Base-by-base conservation (phyloP, 2,329 filamentous ascomycete genomes). In the Pseudogymnoascus pannorum region DNA sequence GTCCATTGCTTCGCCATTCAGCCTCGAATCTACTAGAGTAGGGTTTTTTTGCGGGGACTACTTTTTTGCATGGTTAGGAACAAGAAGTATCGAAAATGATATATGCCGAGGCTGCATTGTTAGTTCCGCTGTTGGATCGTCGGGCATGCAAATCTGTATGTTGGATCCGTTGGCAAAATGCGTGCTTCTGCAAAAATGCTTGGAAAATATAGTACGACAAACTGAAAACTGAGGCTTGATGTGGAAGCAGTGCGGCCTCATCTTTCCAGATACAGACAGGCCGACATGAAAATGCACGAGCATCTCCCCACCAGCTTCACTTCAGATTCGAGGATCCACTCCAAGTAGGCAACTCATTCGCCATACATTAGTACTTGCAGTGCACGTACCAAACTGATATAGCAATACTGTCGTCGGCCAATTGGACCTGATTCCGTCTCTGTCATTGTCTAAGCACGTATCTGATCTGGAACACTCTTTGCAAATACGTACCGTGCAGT, bases 211-310 rank as follows among this genome's bases (percentile, higher is more conserved):
- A 54, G 14, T 33, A 33, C 48, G 48, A 54, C 48, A 54, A 11
- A 7, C 11, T 33, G 26, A 31, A 33, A 12, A 16, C 48, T 20
- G 48, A 29, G 24, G 24, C 14, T 31, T 54, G n/a, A 54, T 18
- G 24, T 31, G 48, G 48, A 54, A 54, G 48, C 48, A 54, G 48
- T 31, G 48, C 48, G 48, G 48, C 48, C 48, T 54, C 48, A 54
- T 54, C 26, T 31, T 54, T 54, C 48, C 48, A 54, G 11, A 54
- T 54, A 20, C 48, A 54, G 48, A 54, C 48, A 31, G 48, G 26
- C 26, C 48, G 48, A 14, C 48, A 54, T 54, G n/a, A 51, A 5
- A 14, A 54, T 54, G 26, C 26, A 18, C 26, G 18, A 11, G 24
- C 48, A 31, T 18, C 14, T 51, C 26, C 18, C 48, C 48, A 54